Conservation (phyloP, 331 rosid genomes). For the Spiraea crenata region DNA sequence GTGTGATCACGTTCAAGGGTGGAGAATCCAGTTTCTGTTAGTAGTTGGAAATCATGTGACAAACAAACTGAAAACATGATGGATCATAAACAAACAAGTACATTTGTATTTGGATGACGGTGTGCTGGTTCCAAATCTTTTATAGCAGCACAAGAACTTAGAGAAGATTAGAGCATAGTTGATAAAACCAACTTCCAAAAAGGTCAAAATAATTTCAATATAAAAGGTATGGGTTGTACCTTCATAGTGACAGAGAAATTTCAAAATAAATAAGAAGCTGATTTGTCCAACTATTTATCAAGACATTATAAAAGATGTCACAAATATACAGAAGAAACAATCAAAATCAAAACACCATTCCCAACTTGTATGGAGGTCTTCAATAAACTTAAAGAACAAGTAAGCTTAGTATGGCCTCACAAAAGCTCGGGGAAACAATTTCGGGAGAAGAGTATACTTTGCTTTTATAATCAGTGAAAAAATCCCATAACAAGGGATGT, state of each 20-base stretch:
- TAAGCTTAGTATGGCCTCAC: constrained; percentile 29
- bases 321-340: constrained; percentile 3
- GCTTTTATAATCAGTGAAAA: constrained; percentile 52
- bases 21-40: neutral
- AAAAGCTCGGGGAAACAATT: constrained; percentile 46
- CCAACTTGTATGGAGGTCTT: neutral
- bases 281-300: neutral
- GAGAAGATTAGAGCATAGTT: neutral
- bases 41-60: neutral
- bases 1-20: neutral
- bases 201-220: neutral
- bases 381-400: neutral
- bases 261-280: neutral
- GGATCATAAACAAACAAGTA: neutral
- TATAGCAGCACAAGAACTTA: neutral
- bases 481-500: constrained; percentile 67
- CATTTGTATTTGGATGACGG: neutral
- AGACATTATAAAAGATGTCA: neutral
- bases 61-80: neutral
- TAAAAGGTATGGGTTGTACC: neutral
- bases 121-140: neutral
- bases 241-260: neutral
- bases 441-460: constrained; percentile 46
- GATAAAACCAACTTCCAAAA: neutral
- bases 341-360: neutral